Evolutionary conservation across 164 flowering plant species (phyloP).

Genomic region (Annona squamosa): DNA sequence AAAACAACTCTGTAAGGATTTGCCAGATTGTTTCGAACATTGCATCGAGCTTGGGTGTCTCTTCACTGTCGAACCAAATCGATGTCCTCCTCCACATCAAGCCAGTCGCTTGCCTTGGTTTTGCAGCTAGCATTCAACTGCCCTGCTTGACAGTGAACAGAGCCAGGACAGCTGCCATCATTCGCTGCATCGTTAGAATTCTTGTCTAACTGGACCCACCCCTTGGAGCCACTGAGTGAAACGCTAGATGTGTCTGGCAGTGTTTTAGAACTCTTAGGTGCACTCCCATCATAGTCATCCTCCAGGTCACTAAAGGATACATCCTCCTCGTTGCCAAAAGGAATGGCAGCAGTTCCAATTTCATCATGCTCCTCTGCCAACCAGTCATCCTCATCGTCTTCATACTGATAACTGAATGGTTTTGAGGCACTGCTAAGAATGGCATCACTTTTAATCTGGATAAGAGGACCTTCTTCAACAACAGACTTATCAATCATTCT

Average conservation of each 20-base stretch:
- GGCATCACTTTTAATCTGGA: slow-evolving; percentile 24
- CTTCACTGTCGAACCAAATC: slow-evolving; percentile 27
- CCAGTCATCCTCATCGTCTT: slow-evolving; percentile 80
- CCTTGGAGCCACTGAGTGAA: slow-evolving; percentile 48
- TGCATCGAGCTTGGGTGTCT: background rate
- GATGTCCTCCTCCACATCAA: slow-evolving; percentile 65
- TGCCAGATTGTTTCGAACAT: background rate
- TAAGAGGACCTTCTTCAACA: slow-evolving; percentile 43
- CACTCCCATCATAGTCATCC: slow-evolving; percentile 43
- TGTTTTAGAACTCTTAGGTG: slow-evolving; percentile 36
- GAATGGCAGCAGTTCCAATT: slow-evolving; percentile 26
- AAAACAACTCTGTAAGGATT: background rate
- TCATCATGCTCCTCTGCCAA: slow-evolving; percentile 56
- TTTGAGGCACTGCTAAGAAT: slow-evolving; percentile 2
- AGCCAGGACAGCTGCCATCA: slow-evolving; percentile 17
- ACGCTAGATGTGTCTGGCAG: slow-evolving; percentile 37
- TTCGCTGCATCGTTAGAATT: slow-evolving; percentile 35
- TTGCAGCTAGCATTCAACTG: slow-evolving; percentile 23
- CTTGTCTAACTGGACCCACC: slow-evolving; percentile 66
- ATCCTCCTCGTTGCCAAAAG: slow-evolving; percentile 63
- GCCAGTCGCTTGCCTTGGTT: slow-evolving; percentile 69
- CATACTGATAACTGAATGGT: slow-evolving; percentile 31
- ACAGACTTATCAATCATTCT: slow-evolving; percentile 56
- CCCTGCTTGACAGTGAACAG: slow-evolving; percentile 19
- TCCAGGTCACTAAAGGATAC: slow-evolving; percentile 97